Conservation (phyloP, 2,329 filamentous ascomycete species). For the Colletotrichum euphorbiae region DNA sequence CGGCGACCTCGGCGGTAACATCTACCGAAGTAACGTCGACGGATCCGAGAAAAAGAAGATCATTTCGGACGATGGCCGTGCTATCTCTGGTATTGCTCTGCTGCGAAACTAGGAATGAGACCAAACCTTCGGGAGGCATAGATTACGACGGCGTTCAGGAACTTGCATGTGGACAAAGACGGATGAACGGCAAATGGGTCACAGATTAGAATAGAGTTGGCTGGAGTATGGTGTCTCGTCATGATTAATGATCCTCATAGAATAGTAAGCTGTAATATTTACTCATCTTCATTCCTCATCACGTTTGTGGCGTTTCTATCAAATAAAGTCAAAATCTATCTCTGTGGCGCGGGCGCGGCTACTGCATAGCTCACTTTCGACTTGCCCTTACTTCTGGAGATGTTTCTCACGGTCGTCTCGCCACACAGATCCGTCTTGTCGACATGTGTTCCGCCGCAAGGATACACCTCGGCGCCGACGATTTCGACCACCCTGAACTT, state of each 20-base stretch:
- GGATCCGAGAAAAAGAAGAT: slow-evolving; percentile 46
- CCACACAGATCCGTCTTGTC: slow-evolving; percentile 68
- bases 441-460: slow-evolving; percentile 82
- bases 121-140: background rate
- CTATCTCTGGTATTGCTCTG: slow-evolving; percentile 17
- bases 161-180: background rate
- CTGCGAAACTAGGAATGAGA: background rate
- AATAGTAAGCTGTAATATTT: background rate
- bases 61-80: slow-evolving; percentile 38
- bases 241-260: background rate
- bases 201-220: background rate
- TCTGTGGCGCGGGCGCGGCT: background rate
- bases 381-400: slow-evolving; percentile 71
- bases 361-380: slow-evolving; percentile 66
- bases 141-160: background rate
- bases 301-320: background rate
- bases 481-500: slow-evolving; percentile 77
- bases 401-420: slow-evolving; percentile 73
- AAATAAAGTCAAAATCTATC: background rate
- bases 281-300: background rate
- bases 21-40: slow-evolving; percentile 52
- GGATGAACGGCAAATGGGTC: background rate
- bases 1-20: slow-evolving; percentile 54
- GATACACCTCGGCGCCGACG: slow-evolving; percentile 75
- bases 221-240: background rate